Percentiles rank a stretch among this genome's conserved stretches.
Evolutionary conservation across 805 yeast genomes (phyloP).

Genomic region (Hanseniaspora valbyensis): DNA sequence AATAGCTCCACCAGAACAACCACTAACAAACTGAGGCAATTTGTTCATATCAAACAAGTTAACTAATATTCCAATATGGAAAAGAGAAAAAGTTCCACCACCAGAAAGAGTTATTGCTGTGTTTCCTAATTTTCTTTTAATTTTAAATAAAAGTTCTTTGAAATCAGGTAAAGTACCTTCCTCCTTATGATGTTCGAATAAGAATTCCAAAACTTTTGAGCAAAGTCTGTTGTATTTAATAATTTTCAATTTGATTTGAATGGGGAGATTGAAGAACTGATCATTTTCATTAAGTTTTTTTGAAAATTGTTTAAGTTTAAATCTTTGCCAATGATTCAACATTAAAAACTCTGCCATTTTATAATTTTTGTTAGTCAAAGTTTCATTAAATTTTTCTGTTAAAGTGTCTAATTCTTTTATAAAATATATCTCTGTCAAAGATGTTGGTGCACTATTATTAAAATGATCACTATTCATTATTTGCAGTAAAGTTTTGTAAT

Average conservation of each 20-base stretch:
- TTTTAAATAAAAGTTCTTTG: slow-evolving; percentile 30
- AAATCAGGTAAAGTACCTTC: not conserved
- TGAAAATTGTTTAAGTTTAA: slow-evolving; percentile 9
- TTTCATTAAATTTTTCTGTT: not conserved
- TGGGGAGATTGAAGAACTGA: slow-evolving; percentile 7
- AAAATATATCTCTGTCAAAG: slow-evolving; percentile 6
- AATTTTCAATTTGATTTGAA: slow-evolving; percentile 3
- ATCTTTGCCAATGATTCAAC: slow-evolving; percentile 14
- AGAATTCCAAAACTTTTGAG: not conserved
- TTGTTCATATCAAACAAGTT: slow-evolving; percentile 63
- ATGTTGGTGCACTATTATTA: not conserved
- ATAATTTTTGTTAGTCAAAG: not conserved
- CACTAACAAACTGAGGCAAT: slow-evolving; percentile 79
- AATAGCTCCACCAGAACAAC: slow-evolving; percentile 93
- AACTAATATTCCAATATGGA: slow-evolving; percentile 84
- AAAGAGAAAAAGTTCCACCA: slow-evolving; percentile 86
- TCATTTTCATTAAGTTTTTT: slow-evolving; percentile 3
- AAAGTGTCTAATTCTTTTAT: slow-evolving; percentile 2
- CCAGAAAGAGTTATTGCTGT: slow-evolving; percentile 93
- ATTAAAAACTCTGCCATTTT: slow-evolving; percentile 2
- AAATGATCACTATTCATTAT: not conserved
- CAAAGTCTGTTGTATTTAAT: slow-evolving; percentile 3
- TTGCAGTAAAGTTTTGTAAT: slow-evolving; percentile 3
- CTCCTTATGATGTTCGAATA: not conserved
- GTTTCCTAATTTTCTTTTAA: slow-evolving; percentile 83